Evolutionary conservation across 1,284 basidiomycete genomes (phyloP), one percentile per base, ranked within the genome.

Genomic region (Microbotryum silenes-acaulis): DNA sequence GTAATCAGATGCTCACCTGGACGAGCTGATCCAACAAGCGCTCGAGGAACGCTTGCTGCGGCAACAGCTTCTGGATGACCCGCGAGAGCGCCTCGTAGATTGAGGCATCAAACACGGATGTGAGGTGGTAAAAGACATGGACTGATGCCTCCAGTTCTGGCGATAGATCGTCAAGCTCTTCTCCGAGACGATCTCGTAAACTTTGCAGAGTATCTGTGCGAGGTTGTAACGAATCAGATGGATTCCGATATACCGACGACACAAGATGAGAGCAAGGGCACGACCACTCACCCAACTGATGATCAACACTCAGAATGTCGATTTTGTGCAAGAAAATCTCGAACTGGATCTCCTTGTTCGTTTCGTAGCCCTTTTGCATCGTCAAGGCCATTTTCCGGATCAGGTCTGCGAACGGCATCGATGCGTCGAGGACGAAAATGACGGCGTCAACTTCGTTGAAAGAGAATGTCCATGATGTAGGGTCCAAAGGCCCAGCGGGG

Each of bases 261-360:
- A 21, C 14, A 20, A 46, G 44, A 49, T 12, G 47, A 51, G 9
- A 51, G 44, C 51, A 33, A n/a, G 49, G n/a, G 27, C 8, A 27
- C 44, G 16, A 7, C 33, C 31, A 72, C 83, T 33, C 71, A 91
- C 91, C 91, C 61, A 88, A 84, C 71, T 91, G 86, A 74, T 96
- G 93, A 71, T 97, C 94, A 69, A 93, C 91, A 60, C 89, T 86
- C 62, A 94, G 78, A 48, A 87, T 88, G 75, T 97, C 94, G 20
- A 91, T 87, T 77, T 98, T 98, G 79, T 98, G 94, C 20, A 97
- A 88, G 72, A 98, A 97, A 27, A 97, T 85, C 74, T 96, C 91
- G 51, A 97, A 82, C 64, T 86, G 85, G 63, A 94, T 84, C 51
- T 81, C 78, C 7, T 86, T 88, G 72, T 91, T 91, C 52, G 85